Percentiles rank a stretch among this genome's conserved stretches.
Conservation (phyloP, 2,329 filamentous ascomycete genomes). For the Magnaporthales sp. region DNA sequence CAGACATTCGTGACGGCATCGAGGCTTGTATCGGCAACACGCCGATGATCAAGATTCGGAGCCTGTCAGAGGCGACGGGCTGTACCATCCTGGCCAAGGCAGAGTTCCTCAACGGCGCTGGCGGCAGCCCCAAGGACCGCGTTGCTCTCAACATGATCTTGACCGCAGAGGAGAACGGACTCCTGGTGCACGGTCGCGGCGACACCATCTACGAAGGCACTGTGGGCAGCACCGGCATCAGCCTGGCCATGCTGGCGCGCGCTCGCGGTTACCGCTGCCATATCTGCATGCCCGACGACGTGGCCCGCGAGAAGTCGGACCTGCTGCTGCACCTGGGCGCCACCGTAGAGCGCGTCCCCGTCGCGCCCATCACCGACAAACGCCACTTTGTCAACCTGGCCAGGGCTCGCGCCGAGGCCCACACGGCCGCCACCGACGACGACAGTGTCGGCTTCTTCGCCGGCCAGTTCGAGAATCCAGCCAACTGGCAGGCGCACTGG, state of each 20-base stretch:
- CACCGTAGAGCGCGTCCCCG: conserved; percentile 81
- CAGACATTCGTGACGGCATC: conserved; percentile 62
- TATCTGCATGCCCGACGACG: conserved; percentile 96
- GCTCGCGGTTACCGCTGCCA: conserved; percentile 86
- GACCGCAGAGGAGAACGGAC: conserved; percentile 67
- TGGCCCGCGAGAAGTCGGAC: conserved; percentile 79
- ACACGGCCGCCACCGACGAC: conserved; percentile 47
- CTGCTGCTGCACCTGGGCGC: conserved; percentile 85
- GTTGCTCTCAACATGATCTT: conserved; percentile 87
- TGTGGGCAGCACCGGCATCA: conserved; percentile 93
- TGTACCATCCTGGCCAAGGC: conserved; percentile 89
- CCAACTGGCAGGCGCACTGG: conserved; percentile 83
- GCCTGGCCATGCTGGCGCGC: conserved; percentile 73
- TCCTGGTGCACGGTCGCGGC: conserved; percentile 69
- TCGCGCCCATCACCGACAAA: conserved; percentile 88
- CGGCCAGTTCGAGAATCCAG: conserved; percentile 87
- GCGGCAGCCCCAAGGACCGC: conserved; percentile 88
- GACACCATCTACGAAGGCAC: conserved; percentile 98
- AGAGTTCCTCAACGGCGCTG: conserved; percentile 92
- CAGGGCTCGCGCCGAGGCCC: conserved; percentile 63
- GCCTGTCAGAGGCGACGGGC: conserved; percentile 80
- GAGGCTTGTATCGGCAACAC: conserved; percentile 92
- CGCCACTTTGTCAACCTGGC: conserved; percentile 94
- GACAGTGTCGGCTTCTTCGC: conserved; percentile 82
- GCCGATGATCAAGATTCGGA: conserved; percentile 77